Conservation (phyloP, 371 early-diverging fungal genomes). For the Actinomucor elegans region DNA sequence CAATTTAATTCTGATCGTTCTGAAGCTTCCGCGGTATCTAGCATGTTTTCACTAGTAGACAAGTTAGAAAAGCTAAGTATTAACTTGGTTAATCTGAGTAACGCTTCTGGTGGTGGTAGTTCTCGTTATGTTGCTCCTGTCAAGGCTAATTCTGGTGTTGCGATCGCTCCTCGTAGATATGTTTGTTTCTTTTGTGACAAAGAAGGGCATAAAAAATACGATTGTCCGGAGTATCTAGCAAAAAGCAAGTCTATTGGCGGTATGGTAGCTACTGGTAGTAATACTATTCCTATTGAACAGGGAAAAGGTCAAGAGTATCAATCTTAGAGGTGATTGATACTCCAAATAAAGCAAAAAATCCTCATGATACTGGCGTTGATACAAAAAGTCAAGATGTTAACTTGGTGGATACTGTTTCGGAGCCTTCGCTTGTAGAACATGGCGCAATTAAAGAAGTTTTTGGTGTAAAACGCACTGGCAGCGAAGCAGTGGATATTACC, state of each 20-base stretch:
- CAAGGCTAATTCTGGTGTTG: too few relatives aligned
- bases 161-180: not conserved
- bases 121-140: not conserved
- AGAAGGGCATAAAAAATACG: too few relatives aligned
- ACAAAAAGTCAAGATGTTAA: not conserved
- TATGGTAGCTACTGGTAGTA: too few relatives aligned
- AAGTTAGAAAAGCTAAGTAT: constrained; percentile 9
- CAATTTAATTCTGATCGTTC: not conserved
- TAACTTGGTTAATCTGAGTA: too few relatives aligned
- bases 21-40: not conserved
- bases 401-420: not conserved
- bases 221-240: too few relatives aligned
- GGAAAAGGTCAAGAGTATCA: constrained; percentile 14
- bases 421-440: not conserved
- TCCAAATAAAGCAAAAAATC: not conserved
- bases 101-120: not conserved
- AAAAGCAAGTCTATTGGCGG: not conserved
- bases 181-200: not conserved
- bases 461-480: constrained; percentile 6
- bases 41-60: not conserved
- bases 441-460: not conserved
- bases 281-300: not conserved
- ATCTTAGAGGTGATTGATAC: too few relatives aligned
- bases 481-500: too few relatives aligned
- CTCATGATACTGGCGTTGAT: not conserved